These are phyloP conservation scores for Bolboschoenus planiculmis DNA, from an alignment of 176 grass and related monocot species.

Conservation along the genomic window DNA sequence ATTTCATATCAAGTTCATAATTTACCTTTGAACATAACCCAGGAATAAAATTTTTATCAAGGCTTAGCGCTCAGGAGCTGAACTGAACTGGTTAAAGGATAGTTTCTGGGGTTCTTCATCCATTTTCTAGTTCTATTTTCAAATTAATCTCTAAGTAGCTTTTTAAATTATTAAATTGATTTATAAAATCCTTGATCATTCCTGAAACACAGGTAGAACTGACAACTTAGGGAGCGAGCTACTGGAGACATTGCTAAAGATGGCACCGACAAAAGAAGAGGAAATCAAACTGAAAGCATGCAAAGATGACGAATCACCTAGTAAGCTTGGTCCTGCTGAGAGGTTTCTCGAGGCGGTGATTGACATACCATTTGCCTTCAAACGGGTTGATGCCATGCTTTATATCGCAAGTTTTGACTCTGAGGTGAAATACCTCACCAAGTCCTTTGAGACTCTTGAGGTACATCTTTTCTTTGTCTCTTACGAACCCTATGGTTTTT, in stretches of 20 bases:
- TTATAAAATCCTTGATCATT: slow-evolving; percentile 22
- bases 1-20: neutral
- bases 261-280: slow-evolving; percentile 98
- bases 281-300: slow-evolving; percentile 87
- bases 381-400: slow-evolving; percentile 92
- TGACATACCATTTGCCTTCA: slow-evolving; percentile 95
- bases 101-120: neutral
- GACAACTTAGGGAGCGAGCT: slow-evolving; percentile 73
- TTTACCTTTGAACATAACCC: neutral
- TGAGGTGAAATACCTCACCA: slow-evolving; percentile 94
- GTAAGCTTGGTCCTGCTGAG: slow-evolving; percentile 69
- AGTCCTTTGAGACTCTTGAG: slow-evolving; percentile 95
- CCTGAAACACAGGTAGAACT: slow-evolving; percentile 55
- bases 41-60: neutral
- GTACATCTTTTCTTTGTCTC: slow-evolving; percentile 26
- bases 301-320: slow-evolving; percentile 61
- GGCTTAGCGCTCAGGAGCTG: neutral
- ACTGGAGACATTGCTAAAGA: slow-evolving; percentile 93
- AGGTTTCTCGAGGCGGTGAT: slow-evolving; percentile 95
- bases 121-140: slow-evolving; percentile 5
- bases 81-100: neutral
- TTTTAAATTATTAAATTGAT: neutral
- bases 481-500: neutral
- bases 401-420: slow-evolving; percentile 93
- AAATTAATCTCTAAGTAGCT: slow-evolving; percentile 7